Percentiles rank a stretch among this genome's conserved stretches.
phyloP scores from a whole-genome alignment of 73 alveolate genomes.

The Diophrys sp. region DNA sequence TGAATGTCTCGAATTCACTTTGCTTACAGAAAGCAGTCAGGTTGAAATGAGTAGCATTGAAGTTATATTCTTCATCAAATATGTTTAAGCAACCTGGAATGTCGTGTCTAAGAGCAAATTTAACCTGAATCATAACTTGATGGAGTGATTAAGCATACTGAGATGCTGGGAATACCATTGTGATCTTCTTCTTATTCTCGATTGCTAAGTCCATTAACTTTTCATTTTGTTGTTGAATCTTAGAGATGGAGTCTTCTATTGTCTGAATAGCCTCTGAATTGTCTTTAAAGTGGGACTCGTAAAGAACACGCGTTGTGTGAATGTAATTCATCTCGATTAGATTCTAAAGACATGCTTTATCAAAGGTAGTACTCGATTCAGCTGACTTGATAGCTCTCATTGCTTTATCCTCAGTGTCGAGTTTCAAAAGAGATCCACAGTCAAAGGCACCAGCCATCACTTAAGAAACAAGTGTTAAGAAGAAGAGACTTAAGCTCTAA shows the following conservation, averaged over 20 bases:
- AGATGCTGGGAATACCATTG: conserved; percentile 59
- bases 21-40: conserved; percentile 8
- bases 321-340: neutral
- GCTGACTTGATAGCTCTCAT: neutral
- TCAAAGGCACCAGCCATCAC: neutral
- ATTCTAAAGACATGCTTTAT: neutral
- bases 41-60: neutral
- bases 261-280: neutral
- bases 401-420: neutral
- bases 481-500: neutral
- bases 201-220: neutral
- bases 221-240: neutral
- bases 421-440: neutral
- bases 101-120: conserved; percentile 32
- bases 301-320: neutral
- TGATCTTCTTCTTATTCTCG: neutral
- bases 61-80: conserved; percentile 12
- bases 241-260: neutral
- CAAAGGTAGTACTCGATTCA: neutral
- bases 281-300: neutral
- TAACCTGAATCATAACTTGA: conserved; percentile 12
- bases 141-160: conserved; percentile 49
- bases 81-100: conserved; percentile 48
- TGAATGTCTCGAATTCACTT: neutral
- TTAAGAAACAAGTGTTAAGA: neutral